A percentile compares a stretch with the other conserved stretches of the same genome.
phyloP scores from a whole-genome alignment of 1,284 basidiomycete genomes.

The Irpex sp. region DNA sequence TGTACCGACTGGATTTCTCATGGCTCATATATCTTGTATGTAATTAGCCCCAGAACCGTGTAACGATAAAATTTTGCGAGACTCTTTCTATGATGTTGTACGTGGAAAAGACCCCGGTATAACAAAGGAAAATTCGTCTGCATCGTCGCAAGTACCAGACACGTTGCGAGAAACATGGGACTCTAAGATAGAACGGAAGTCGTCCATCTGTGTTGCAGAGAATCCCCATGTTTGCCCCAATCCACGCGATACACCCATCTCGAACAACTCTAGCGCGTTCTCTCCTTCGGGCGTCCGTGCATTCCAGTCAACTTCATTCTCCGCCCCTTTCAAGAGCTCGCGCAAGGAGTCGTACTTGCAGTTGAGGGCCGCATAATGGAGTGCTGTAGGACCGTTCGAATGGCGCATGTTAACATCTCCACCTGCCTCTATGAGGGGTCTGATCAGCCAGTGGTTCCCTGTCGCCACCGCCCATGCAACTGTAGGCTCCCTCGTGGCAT shows the following conservation, averaged over 20 bases:
- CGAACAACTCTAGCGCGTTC: not conserved
- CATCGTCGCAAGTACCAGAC: too few species aligned
- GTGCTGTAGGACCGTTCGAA: not conserved
- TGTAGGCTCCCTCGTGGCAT: not conserved
- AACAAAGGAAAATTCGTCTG: too few species aligned
- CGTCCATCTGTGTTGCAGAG: not conserved
- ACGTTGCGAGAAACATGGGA: not conserved
- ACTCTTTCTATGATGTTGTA: too few species aligned
- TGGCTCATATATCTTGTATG: too few species aligned
- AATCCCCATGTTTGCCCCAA: not conserved
- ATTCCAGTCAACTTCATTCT: not conserved
- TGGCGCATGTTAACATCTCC: not conserved
- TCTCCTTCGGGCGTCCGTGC: not conserved
- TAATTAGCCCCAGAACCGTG: too few species aligned
- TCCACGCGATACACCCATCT: not conserved
- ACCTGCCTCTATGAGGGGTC: not conserved
- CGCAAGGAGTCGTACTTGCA: not conserved
- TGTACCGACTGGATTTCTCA: too few species aligned
- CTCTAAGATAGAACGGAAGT: not conserved
- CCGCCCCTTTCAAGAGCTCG: not conserved
- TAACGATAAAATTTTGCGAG: too few species aligned
- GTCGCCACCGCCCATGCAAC: not conserved
- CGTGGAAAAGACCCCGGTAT: too few species aligned
- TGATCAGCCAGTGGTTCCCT: not conserved
- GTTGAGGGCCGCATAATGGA: not conserved